Evolutionary conservation across 2,329 filamentous ascomycete species (phyloP).

Genomic region (Colletotrichum tropicicola): DNA sequence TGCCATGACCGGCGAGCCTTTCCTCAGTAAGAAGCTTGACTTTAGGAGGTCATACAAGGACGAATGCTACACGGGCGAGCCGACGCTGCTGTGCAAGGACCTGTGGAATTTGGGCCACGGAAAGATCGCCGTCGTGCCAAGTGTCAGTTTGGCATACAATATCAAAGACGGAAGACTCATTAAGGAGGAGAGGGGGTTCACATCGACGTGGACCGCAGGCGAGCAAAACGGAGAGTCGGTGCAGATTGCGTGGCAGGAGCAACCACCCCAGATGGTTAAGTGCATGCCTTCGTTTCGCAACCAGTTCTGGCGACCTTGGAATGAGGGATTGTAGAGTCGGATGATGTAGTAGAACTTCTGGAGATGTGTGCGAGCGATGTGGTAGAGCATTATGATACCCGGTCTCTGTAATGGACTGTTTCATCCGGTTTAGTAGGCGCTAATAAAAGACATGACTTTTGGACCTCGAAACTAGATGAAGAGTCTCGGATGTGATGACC

Average conservation of each 20-base stretch:
- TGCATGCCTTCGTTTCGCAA: slow-evolving; percentile 55
- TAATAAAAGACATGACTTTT: slow-evolving; percentile 8
- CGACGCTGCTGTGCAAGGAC: slow-evolving; percentile 65
- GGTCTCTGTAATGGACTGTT: background rate
- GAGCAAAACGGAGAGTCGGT: slow-evolving; percentile 34
- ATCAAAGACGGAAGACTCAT: slow-evolving; percentile 52
- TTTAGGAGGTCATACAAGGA: slow-evolving; percentile 50
- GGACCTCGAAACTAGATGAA: background rate
- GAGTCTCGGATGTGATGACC: background rate
- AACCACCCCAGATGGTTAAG: slow-evolving; percentile 56
- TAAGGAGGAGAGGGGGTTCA: slow-evolving; percentile 61
- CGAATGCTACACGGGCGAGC: slow-evolving; percentile 65
- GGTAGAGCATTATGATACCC: slow-evolving; percentile 17
- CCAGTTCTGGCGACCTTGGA: slow-evolving; percentile 55
- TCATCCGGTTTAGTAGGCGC: slow-evolving; percentile 9
- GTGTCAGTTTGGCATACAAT: slow-evolving; percentile 64
- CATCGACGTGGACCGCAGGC: slow-evolving; percentile 30
- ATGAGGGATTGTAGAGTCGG: slow-evolving; percentile 36
- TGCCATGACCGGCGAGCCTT: slow-evolving; percentile 55
- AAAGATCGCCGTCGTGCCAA: slow-evolving; percentile 64
- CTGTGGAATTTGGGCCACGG: slow-evolving; percentile 59
- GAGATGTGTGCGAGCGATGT: background rate
- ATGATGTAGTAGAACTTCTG: background rate
- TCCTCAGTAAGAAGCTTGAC: slow-evolving; percentile 47
- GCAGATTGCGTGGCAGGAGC: slow-evolving; percentile 51